These are phyloP conservation scores for Pestalotiopsis fici DNA, from an alignment of 2,329 filamentous ascomycete species.

Conservation along the genomic window DNA sequence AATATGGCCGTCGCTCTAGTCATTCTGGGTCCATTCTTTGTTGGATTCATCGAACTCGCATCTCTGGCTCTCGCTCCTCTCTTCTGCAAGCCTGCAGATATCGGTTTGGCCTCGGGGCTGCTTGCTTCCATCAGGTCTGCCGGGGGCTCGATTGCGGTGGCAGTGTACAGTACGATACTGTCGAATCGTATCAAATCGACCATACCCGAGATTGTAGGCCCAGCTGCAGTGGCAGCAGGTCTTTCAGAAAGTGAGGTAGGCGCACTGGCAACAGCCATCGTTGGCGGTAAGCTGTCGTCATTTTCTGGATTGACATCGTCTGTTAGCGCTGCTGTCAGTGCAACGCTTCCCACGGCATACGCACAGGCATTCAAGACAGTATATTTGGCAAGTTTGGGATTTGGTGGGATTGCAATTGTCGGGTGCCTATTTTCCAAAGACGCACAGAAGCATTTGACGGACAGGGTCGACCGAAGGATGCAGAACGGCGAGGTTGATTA, in stretches of 20 bases:
- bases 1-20: conserved; percentile 33
- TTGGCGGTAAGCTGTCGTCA: conserved; percentile 25
- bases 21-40: conserved; percentile 36
- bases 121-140: conserved; percentile 39
- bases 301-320: conserved; percentile 31
- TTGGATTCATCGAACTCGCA: conserved; percentile 35
- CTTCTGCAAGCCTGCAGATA: conserved; percentile 38
- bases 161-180: conserved; percentile 40
- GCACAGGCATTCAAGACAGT: conserved; percentile 41
- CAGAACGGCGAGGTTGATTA: conserved; percentile 5
- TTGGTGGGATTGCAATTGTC: conserved; percentile 37
- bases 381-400: conserved; percentile 38
- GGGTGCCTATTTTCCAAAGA: conserved; percentile 35
- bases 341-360: conserved; percentile 34
- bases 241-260: conserved; percentile 31
- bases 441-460: conserved; percentile 32
- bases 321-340: conserved; percentile 30
- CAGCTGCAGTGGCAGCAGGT: conserved; percentile 35
- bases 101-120: conserved; percentile 40
- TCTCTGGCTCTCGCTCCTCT: conserved; percentile 35
- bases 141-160: conserved; percentile 35
- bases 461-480: conserved; percentile 36
- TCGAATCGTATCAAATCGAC: conserved; percentile 35
- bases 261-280: conserved; percentile 32
- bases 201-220: conserved; percentile 33